Evolutionary conservation across 495 filamentous ascomycete species (phyloP).

Genomic region (Clavariopsis aquatica): DNA sequence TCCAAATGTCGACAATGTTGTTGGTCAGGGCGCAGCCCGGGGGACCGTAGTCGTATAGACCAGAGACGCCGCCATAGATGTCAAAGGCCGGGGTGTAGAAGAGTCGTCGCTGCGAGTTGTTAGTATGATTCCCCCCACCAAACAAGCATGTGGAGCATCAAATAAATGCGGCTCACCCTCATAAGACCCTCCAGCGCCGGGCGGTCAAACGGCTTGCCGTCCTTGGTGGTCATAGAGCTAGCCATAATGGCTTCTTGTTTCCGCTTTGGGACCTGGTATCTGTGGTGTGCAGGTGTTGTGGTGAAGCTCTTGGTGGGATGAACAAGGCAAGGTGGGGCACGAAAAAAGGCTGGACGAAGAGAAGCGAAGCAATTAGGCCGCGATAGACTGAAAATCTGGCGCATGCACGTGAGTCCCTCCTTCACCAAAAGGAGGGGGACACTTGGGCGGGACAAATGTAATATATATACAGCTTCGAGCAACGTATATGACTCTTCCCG

Average conservation of each 20-base stretch:
- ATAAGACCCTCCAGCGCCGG: slow-evolving; percentile 77
- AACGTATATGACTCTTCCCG: slow-evolving; percentile 14
- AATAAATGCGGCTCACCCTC: slow-evolving; percentile 58
- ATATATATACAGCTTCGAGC: slow-evolving; percentile 26
- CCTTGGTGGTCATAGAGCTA: slow-evolving; percentile 65
- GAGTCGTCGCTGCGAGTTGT: slow-evolving; percentile 51
- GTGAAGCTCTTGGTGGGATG: slow-evolving; percentile 28
- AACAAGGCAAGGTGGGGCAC: slow-evolving; percentile 27
- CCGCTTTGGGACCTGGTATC: slow-evolving; percentile 23
- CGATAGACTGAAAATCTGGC: slow-evolving; percentile 21
- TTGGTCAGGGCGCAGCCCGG: slow-evolving; percentile 51
- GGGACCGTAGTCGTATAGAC: slow-evolving; percentile 49
- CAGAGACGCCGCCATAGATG: slow-evolving; percentile 63
- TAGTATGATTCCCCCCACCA: slow-evolving; percentile 23
- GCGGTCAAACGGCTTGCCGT: slow-evolving; percentile 85
- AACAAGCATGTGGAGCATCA: neutral
- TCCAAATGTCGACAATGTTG: slow-evolving; percentile 86
- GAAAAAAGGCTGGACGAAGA: slow-evolving; percentile 21
- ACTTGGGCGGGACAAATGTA: slow-evolving; percentile 2
- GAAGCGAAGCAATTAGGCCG: slow-evolving; percentile 33
- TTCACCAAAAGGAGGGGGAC: slow-evolving; percentile 6
- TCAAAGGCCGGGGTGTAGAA: slow-evolving; percentile 94
- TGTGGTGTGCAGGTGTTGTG: slow-evolving; percentile 18
- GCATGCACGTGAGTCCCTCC: slow-evolving; percentile 34
- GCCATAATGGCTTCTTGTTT: slow-evolving; percentile 41